phyloP scores from a whole-genome alignment of 129 eudicot genomes.

The Artemisia annua region DNA sequence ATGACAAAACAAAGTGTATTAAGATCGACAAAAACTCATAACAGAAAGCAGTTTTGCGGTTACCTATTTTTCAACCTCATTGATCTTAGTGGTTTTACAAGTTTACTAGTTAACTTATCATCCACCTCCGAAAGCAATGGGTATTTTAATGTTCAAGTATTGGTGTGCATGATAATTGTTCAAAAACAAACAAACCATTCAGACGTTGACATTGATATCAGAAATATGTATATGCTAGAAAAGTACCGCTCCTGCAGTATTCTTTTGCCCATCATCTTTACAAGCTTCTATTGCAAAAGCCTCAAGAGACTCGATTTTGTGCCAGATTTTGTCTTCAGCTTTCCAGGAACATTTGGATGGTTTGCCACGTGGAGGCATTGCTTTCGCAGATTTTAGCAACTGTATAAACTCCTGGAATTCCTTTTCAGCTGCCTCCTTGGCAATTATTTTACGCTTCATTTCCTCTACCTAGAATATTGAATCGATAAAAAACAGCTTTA shows the following conservation, averaged over 20 bases:
- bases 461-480: conserved; percentile 72
- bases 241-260: conserved; percentile 70
- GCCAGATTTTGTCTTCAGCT: conserved; percentile 56
- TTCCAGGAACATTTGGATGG: conserved; percentile 82
- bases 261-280: conserved; percentile 68
- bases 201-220: no score
- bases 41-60: no score
- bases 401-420: conserved; percentile 70
- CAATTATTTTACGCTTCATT: conserved; percentile 60
- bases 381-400: conserved; percentile 66
- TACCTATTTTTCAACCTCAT: no score
- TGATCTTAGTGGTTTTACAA: no score
- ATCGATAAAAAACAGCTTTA: neutral
- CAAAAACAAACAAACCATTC: no score
- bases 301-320: conserved; percentile 71
- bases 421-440: conserved; percentile 82
- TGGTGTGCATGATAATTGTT: no score
- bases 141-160: no score
- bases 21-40: no score
- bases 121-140: no score
- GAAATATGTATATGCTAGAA: neutral
- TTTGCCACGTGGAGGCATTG: conserved; percentile 60
- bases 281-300: conserved; percentile 84
- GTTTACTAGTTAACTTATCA: no score
- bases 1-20: no score